Evolutionary conservation across 73 alveolate species (phyloP), one percentile per base, ranked within the genome.

Genomic region (Paramecium biaurelia): DNA sequence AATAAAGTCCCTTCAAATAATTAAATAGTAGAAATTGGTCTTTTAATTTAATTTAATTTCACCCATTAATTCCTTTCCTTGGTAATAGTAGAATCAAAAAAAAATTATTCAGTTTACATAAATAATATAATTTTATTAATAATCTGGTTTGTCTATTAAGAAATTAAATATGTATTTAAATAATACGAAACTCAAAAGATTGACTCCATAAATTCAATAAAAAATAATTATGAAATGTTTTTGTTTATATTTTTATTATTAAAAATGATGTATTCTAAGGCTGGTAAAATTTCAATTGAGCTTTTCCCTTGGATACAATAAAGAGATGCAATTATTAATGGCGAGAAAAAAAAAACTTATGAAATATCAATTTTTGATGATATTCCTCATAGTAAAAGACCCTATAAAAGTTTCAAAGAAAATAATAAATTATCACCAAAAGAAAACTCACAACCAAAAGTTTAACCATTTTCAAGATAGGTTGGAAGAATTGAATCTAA

Each of bases 1-100:
- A 79, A 79, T 41, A 79, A 47, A 24, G 70, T 79, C 11, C 90
- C 90, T 43, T 79, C 90, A 79, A 18, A 79, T 37, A 63, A 63
- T 63, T 49, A 5, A 26, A 63, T 30, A 4, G 84, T 63, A 4
- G 84, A 63, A 9, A 63, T 63, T 30, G 84, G 84, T 12, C 84
- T 21, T 26, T 63, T 63, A 6, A 63, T 26, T 63, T 21, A 63
- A 30, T 63, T 4, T 14, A 63, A 8, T 32, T 26, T 63, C 20
- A 63, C 45, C 84, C 84, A 63, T 63, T 63, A 32, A 63, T 20
- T 30, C 53, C 10, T 63, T 63, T 30, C 28, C 2, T 24, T 53
- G 34, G 20, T 32, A 63, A 7, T 63, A 18, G 84, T 12, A 26
- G 45, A 63, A 32, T 63, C 84, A 32, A 26, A 63, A 63, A 63